A percentile compares a stretch with the other conserved stretches of the same genome.
These are phyloP conservation scores for Echeveria elegans DNA, from an alignment of 164 flowering plant genomes.

Conservation along the genomic window DNA sequence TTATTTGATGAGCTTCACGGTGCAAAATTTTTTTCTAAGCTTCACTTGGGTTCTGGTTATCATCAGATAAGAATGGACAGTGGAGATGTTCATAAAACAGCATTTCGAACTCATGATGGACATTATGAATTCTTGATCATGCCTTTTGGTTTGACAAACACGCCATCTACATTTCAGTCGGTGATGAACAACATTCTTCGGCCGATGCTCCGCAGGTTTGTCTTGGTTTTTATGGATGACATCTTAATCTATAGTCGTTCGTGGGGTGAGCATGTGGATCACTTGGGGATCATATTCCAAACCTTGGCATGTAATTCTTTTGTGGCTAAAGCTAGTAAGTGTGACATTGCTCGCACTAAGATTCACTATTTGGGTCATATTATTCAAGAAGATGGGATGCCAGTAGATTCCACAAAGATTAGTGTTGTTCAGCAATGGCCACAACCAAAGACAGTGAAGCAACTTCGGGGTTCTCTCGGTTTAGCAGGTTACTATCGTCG, in stretches of 20 bases:
- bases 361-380: conserved; percentile 8
- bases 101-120: not conserved
- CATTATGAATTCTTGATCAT: not conserved
- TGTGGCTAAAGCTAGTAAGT: not conserved
- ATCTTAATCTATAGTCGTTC: conserved; percentile 2
- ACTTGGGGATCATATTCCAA: not conserved
- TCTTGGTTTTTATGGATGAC: conserved; percentile 7
- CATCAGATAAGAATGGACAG: not conserved
- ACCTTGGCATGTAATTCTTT: not conserved
- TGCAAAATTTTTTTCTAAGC: conserved; percentile 3
- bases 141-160: conserved; percentile 1
- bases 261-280: not conserved
- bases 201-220: not conserved
- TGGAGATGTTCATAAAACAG: not conserved
- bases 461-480: no score
- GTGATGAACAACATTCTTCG: not conserved
- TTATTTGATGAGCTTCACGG: conserved; percentile 5
- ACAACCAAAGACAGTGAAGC: no score
- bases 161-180: not conserved
- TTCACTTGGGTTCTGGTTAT: conserved; percentile 1
- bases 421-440: not conserved
- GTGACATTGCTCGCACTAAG: not conserved
- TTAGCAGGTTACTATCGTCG: no score
- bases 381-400: not conserved
- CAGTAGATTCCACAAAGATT: not conserved